Percentiles rank a stretch among this genome's conserved stretches.
These are phyloP conservation scores for Erysimum pusillum DNA, from an alignment of 441 rosid genomes.

Conservation along the genomic window DNA sequence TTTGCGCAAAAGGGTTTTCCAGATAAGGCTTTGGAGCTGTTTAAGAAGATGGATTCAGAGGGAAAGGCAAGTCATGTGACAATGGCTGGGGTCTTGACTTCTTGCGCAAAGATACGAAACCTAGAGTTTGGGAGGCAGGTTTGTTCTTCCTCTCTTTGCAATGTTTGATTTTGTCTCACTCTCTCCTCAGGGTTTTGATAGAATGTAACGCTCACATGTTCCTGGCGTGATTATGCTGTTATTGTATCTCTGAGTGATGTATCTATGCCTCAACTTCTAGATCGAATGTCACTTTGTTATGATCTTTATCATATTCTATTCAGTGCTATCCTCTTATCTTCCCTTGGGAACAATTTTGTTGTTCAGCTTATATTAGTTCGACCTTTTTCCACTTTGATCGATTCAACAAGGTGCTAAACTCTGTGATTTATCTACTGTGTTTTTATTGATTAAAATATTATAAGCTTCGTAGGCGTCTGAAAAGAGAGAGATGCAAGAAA, in stretches of 20 bases:
- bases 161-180: slow-evolving; percentile 5
- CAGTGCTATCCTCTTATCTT: slow-evolving; percentile 1
- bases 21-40: neutral
- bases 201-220: slow-evolving; percentile 8
- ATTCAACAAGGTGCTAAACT: neutral
- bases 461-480: neutral
- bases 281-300: neutral
- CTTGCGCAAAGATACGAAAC: neutral
- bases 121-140: neutral
- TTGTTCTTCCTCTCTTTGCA: neutral
- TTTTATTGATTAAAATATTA: neutral
- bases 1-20: neutral
- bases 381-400: no score
- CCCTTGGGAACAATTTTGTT: neutral
- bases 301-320: slow-evolving; percentile 5
- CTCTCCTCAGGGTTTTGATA: slow-evolving; percentile 12
- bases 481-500: neutral
- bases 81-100: neutral
- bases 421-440: slow-evolving; percentile 3
- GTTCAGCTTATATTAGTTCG: neutral
- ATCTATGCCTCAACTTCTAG: slow-evolving; percentile 26
- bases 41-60: neutral
- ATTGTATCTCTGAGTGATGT: slow-evolving; percentile 29
- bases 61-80: neutral
- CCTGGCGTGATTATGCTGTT: neutral